Evolutionary conservation across 2,329 filamentous ascomycete genomes (phyloP).

Genomic region (Aspergillus ochraceus): DNA sequence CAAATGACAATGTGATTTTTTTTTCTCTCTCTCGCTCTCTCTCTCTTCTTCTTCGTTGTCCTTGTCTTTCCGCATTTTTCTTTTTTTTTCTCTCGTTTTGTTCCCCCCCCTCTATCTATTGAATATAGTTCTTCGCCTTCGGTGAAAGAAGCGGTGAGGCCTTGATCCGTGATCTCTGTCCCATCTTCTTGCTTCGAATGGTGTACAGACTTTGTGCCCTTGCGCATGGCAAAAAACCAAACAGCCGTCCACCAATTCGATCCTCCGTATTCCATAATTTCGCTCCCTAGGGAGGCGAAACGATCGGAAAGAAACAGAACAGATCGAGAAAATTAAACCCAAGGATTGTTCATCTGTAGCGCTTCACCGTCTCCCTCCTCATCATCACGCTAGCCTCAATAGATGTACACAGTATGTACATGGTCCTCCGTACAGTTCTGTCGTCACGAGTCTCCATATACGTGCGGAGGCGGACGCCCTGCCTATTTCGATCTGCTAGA

Average conservation of each 20-base stretch:
- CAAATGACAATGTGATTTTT: conserved; percentile 11
- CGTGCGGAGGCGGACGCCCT: conserved; percentile 1
- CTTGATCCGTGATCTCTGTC: conserved; percentile 1
- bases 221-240: conserved; percentile 3
- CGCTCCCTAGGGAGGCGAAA: neutral
- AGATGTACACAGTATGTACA: conserved; percentile 1
- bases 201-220: conserved; percentile 7
- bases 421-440: neutral
- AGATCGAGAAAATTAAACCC: neutral
- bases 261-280: neutral
- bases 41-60: no score
- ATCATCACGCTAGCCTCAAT: neutral
- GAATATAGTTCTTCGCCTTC: neutral
- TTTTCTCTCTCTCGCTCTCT: conserved; percentile 2
- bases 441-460: conserved; percentile 2
- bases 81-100: conserved; percentile 3
- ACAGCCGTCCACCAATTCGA: neutral
- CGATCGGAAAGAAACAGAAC: neutral
- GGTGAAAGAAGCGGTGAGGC: conserved; percentile 11
- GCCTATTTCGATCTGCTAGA: neutral
- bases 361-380: neutral
- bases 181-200: neutral
- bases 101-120: neutral
- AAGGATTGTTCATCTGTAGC: neutral
- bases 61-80: conserved; percentile 1